Evolutionary conservation across 257 asterid species (phyloP).

Genomic region (Solanum lycopersicoides): DNA sequence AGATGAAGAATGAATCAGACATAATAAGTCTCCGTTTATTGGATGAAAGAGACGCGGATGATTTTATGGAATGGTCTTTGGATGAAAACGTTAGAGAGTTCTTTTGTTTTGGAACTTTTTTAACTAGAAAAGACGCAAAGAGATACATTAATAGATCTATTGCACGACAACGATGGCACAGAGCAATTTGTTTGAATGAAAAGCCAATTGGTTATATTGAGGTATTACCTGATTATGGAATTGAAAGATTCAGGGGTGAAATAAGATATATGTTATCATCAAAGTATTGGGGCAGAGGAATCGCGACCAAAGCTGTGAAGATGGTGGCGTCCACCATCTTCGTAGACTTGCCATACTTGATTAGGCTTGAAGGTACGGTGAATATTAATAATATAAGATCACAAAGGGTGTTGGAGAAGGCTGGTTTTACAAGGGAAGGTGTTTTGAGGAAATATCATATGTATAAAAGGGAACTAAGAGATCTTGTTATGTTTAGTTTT

Average conservation of each 20-base stretch:
- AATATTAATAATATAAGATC: slow-evolving; percentile 50
- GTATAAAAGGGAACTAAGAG: slow-evolving; percentile 40
- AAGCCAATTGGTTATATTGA: slow-evolving; percentile 36
- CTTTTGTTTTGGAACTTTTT: slow-evolving; percentile 37
- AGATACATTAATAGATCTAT: slow-evolving; percentile 8
- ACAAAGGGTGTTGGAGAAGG: slow-evolving; percentile 74
- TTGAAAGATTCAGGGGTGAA: slow-evolving; percentile 42
- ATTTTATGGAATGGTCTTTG: slow-evolving; percentile 32
- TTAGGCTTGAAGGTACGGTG: slow-evolving; percentile 64
- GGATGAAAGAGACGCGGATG: slow-evolving; percentile 45
- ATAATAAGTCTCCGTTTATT: slow-evolving; percentile 37
- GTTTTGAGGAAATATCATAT: slow-evolving; percentile 52
- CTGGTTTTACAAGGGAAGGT: slow-evolving; percentile 61
- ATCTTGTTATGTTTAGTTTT: slow-evolving; percentile 53
- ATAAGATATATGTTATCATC: slow-evolving; percentile 49
- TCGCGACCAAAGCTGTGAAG: slow-evolving; percentile 59
- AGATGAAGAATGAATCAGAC: slow-evolving; percentile 9
- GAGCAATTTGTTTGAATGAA: slow-evolving; percentile 42
- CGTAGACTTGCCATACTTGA: slow-evolving; percentile 50
- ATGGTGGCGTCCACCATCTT: slow-evolving; percentile 45
- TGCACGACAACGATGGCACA: slow-evolving; percentile 40
- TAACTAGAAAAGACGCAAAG: slow-evolving; percentile 33
- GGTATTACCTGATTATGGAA: slow-evolving; percentile 28
- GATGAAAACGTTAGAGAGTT: slow-evolving; percentile 52
- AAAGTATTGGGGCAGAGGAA: slow-evolving; percentile 70